Evolutionary conservation across 495 filamentous ascomycete genomes (phyloP).

Genomic region (Astrothelium subdiscretum): DNA sequence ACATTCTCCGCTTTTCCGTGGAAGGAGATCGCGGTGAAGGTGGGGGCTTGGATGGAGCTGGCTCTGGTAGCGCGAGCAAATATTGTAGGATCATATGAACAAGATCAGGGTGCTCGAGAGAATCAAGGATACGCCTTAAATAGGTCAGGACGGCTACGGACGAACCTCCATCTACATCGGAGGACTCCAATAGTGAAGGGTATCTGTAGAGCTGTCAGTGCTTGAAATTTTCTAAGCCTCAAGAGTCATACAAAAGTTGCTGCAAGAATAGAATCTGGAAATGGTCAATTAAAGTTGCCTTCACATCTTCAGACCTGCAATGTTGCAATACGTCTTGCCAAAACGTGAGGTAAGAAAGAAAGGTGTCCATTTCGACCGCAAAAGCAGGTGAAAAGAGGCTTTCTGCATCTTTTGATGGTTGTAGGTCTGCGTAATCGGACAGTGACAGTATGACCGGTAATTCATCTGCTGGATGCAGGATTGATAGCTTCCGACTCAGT

Average conservation of each 20-base stretch:
- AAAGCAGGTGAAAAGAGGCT: conserved; percentile 58
- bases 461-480: conserved; percentile 43
- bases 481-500: conserved; percentile 51
- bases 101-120: conserved; percentile 81
- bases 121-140: conserved; percentile 77
- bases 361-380: conserved; percentile 74
- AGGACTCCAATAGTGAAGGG: conserved; percentile 89
- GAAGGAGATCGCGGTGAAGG: conserved; percentile 43
- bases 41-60: conserved; percentile 20
- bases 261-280: conserved; percentile 95
- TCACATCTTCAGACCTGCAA: conserved; percentile 82
- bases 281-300: conserved; percentile 85
- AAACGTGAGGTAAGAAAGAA: conserved; percentile 87
- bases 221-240: conserved; percentile 47
- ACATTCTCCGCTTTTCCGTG: conserved; percentile 64
- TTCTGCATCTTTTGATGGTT: conserved; percentile 53
- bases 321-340: conserved; percentile 98
- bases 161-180: conserved; percentile 90
- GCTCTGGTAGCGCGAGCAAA: conserved; percentile 59
- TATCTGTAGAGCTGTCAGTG: conserved; percentile 46
- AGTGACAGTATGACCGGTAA: conserved; percentile 72
- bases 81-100: conserved; percentile 90
- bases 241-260: conserved; percentile 66
- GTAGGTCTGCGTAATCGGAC: conserved; percentile 64
- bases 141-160: conserved; percentile 94